phyloP scores from a whole-genome alignment of 768 basidiomycete species.

The Trametes cingulata region DNA sequence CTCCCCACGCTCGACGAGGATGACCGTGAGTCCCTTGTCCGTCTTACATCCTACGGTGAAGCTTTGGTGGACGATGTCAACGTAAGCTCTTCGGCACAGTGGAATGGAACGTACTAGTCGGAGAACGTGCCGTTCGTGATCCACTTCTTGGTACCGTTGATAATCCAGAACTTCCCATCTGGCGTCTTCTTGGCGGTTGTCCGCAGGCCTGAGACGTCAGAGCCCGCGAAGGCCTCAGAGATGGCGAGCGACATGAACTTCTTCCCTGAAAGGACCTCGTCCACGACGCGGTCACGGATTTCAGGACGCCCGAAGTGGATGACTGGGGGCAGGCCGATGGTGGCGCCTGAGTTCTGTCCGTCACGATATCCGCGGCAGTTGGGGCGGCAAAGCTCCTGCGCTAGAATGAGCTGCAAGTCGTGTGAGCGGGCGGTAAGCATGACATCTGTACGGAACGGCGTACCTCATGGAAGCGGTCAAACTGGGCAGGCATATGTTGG shows the following conservation, averaged over 20 bases:
- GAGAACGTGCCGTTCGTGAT: conserved; percentile 74
- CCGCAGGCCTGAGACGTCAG: conserved; percentile 78
- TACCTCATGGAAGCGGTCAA: conserved; percentile 88
- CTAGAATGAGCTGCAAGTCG: conserved; percentile 63
- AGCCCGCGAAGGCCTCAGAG: conserved; percentile 85
- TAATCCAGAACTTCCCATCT: conserved; percentile 82
- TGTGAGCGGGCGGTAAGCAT: background rate
- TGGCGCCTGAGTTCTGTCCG: conserved; percentile 72
- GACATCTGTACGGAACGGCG: background rate
- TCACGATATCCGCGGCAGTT: conserved; percentile 80
- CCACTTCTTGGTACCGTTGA: conserved; percentile 89
- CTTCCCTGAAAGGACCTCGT: conserved; percentile 70
- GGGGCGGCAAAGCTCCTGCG: conserved; percentile 72
- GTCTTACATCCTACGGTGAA: conserved; percentile 28
- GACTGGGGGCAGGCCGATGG: conserved; percentile 84
- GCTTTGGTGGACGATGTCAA: conserved; percentile 13
- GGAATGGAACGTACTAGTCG: conserved; percentile 27
- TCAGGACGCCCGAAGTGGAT: conserved; percentile 76
- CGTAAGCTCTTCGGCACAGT: background rate
- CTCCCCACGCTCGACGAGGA: conserved; percentile 80
- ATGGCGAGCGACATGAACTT: conserved; percentile 89
- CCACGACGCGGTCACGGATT: conserved; percentile 55
- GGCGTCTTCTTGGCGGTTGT: conserved; percentile 78
- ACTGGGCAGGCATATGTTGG: conserved; percentile 36
- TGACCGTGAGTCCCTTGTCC: conserved; percentile 75